phyloP scores from a whole-genome alignment of 805 yeast species.

The Starmerella vitae region DNA sequence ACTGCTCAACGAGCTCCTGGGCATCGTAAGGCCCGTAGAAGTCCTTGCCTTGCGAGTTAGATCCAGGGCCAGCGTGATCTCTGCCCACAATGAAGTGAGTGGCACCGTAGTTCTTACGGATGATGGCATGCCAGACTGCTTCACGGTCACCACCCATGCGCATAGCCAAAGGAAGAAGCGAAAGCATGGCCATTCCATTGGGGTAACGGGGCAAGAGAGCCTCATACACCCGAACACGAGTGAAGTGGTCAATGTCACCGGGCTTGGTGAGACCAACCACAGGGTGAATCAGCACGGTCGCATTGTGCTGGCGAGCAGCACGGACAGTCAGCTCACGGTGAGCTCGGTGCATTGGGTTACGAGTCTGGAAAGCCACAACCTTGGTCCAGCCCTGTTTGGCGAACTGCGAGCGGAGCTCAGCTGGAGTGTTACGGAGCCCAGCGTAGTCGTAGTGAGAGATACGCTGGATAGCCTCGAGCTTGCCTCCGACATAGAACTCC shows the following conservation, averaged over 20 bases:
- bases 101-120: slow-evolving; percentile 92
- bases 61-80: slow-evolving; percentile 97
- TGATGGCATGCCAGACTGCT: slow-evolving; percentile 96
- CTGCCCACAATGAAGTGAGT: slow-evolving; percentile 95
- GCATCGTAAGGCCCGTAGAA: slow-evolving; percentile 97
- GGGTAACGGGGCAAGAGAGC: slow-evolving; percentile 88
- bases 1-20: slow-evolving; percentile 68
- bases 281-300: slow-evolving; percentile 83
- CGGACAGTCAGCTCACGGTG: slow-evolving; percentile 92
- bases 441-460: slow-evolving; percentile 87
- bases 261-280: slow-evolving; percentile 96
- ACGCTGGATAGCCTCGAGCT: slow-evolving; percentile 64
- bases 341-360: slow-evolving; percentile 98
- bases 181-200: slow-evolving; percentile 79
- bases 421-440: slow-evolving; percentile 76
- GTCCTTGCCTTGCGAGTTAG: slow-evolving; percentile 75
- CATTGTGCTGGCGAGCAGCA: slow-evolving; percentile 87
- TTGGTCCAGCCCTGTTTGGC: slow-evolving; percentile 66
- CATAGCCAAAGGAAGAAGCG: slow-evolving; percentile 89
- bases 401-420: slow-evolving; percentile 79
- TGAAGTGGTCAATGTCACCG: slow-evolving; percentile 95
- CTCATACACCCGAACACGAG: slow-evolving; percentile 89
- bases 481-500: slow-evolving; percentile 80
- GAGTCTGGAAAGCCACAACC: slow-evolving; percentile 93
- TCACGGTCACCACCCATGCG: slow-evolving; percentile 99